Evolutionary conservation across 2,329 filamentous ascomycete genomes (phyloP).

Genomic region (Diaporthe vexans): DNA sequence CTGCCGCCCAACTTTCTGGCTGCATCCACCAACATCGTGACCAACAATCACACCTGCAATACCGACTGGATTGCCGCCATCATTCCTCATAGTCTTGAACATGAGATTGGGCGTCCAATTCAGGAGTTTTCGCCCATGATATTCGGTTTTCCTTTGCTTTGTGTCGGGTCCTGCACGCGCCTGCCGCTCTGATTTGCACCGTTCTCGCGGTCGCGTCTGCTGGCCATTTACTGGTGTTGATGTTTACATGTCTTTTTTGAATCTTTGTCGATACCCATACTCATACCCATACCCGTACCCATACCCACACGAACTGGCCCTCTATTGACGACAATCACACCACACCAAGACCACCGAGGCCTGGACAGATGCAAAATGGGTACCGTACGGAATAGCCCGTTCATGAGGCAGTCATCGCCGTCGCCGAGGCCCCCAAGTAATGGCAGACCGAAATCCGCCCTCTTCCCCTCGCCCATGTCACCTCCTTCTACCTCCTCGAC

Average conservation of each 20-base stretch:
- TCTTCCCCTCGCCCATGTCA: conserved; percentile 68
- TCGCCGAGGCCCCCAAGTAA: conserved; percentile 70
- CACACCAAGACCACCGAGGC: not conserved
- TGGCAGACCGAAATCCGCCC: conserved; percentile 80
- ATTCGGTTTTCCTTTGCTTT: conserved; percentile 13
- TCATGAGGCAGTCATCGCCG: conserved; percentile 77
- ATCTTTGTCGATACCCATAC: conserved; percentile 37
- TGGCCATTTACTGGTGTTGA: conserved; percentile 33
- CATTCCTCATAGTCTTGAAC: conserved; percentile 26
- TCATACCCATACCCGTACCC: not conserved
- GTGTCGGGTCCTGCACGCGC: conserved; percentile 18
- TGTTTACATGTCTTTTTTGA: conserved; percentile 38
- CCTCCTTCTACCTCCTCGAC: conserved; percentile 13
- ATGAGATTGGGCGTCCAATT: conserved; percentile 34
- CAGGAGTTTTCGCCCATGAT: conserved; percentile 19
- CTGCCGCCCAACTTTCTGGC: conserved; percentile 2
- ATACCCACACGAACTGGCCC: not conserved
- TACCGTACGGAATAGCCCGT: conserved; percentile 84
- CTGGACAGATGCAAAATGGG: conserved; percentile 36
- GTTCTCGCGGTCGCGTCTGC: conserved; percentile 25
- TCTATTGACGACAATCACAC: conserved; percentile 1
- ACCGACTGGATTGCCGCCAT: not conserved
- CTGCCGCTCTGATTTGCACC: conserved; percentile 31
- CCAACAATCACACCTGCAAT: conserved; percentile 1
- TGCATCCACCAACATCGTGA: conserved; percentile 23